A percentile compares a stretch with the other conserved stretches of the same genome.
These are phyloP conservation scores for Delitschia confertaspora DNA, from an alignment of 495 filamentous ascomycete genomes.

Conservation along the genomic window DNA sequence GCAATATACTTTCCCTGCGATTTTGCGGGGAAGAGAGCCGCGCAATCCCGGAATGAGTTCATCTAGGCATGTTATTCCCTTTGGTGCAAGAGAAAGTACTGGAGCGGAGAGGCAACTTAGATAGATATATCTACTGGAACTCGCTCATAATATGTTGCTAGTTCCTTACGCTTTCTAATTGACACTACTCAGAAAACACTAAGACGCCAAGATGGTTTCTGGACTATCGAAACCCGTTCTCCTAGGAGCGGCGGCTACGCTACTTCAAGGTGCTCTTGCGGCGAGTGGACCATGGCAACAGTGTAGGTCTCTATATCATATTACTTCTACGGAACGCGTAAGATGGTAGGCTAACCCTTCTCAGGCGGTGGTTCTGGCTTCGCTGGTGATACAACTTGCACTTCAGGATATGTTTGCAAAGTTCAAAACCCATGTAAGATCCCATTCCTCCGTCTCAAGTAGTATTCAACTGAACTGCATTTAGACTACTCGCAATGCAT, in stretches of 20 bases:
- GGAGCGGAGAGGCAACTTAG: too few relatives aligned
- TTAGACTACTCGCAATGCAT: conserved; percentile 9
- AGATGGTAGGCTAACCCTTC: background rate
- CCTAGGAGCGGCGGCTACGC: background rate
- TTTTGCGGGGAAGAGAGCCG: too few relatives aligned
- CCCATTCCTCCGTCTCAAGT: background rate
- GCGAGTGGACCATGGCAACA: background rate
- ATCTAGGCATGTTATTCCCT: too few relatives aligned
- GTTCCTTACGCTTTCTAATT: too few relatives aligned
- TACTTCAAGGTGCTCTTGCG: conserved; percentile 2
- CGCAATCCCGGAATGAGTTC: too few relatives aligned
- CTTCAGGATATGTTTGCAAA: conserved; percentile 1
- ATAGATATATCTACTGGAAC: too few relatives aligned
- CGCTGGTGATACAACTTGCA: conserved; percentile 1
- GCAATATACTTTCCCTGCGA: too few relatives aligned
- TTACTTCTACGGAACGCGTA: background rate
- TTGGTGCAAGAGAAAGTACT: too few relatives aligned
- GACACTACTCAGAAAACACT: too few relatives aligned
- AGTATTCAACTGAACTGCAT: background rate
- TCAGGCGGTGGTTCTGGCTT: conserved; percentile 9
- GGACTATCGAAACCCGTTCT: background rate
- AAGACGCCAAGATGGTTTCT: too few relatives aligned
- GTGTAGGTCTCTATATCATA: background rate
- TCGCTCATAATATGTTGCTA: too few relatives aligned
- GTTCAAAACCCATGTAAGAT: conserved; percentile 7